These are phyloP conservation scores for Neopestalotiopsis sp. DNA, from an alignment of 2,329 filamentous ascomycete species.

Conservation along the genomic window DNA sequence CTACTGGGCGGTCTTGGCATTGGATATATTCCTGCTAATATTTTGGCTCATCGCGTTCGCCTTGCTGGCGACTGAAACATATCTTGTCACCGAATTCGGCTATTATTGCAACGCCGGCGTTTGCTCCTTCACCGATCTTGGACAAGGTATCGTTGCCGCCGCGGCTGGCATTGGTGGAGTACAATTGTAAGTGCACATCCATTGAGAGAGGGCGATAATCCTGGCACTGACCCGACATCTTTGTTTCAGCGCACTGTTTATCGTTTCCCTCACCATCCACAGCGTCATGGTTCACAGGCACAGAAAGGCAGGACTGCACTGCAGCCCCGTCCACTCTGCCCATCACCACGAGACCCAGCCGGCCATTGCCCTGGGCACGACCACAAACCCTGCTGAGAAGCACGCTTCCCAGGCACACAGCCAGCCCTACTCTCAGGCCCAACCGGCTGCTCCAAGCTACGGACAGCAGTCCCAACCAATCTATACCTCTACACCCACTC, in stretches of 20 bases:
- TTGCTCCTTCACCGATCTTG: conserved; percentile 19
- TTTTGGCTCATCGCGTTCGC: conserved; percentile 57
- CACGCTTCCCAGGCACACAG: conserved; percentile 33
- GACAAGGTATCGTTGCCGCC: conserved; percentile 36
- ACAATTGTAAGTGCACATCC: conserved; percentile 53
- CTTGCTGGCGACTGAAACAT: conserved; percentile 43
- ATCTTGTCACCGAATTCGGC: conserved; percentile 26
- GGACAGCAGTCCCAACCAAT: conserved; percentile 8
- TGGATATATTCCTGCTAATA: conserved; percentile 56
- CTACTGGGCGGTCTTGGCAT: conserved; percentile 55
- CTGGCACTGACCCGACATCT: background rate
- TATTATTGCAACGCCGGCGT: conserved; percentile 27
- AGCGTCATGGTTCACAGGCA: conserved; percentile 48
- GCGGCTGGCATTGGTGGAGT: conserved; percentile 46
- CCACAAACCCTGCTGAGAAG: conserved; percentile 29
- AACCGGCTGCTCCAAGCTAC: conserved; percentile 1
- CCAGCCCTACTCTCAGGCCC: conserved; percentile 20
- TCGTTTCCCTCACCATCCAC: conserved; percentile 46
- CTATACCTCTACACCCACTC: conserved; percentile 16
- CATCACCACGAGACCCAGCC: conserved; percentile 20
- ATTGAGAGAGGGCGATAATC: no score
- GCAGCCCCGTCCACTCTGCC: conserved; percentile 34
- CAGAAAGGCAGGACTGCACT: conserved; percentile 47
- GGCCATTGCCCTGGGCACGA: conserved; percentile 20
- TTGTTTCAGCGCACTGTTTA: conserved; percentile 44